Evolutionary conservation across 768 basidiomycete genomes (phyloP), one percentile per base, ranked within the genome.

Genomic region (Tulasnella sp.): DNA sequence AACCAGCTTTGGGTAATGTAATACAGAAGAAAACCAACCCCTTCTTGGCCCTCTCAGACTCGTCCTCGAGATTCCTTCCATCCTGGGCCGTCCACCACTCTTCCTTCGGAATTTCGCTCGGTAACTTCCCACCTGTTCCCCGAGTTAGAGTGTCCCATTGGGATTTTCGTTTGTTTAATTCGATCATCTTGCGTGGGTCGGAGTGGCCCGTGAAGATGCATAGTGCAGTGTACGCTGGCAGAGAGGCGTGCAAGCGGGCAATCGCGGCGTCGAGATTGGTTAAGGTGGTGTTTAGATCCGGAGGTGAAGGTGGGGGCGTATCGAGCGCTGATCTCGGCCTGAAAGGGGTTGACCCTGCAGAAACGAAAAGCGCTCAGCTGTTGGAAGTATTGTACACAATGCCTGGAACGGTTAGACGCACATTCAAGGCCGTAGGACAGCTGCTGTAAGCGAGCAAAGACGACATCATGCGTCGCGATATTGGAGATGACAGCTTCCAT

Each of bases 201-300:
- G 92, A 91, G 83, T 98, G 95, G 0, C 97, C 96, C 0, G 93
- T 94, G 83, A 98, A 91, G 52, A 99, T 87, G 76, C 98, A 85
- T 31, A 98, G 84, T 0, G 95, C 96, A 0, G 96, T 95, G 31
- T 92, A 90, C 2, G 92, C 84, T 0, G 96, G 96, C 0, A 99
- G 89, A 0, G 91, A 84, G 0, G 88, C 86, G 83, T 97, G 91
- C 0, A 98, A 86, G 1, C 85, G 83, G 48, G 85, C 84, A 5
- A 98, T 88, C 9, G 91, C 91, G 0, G 83, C 83, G 85, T 97
- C 89, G 48, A 98, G 88, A 0, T 86, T 82, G 0, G 85, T 79
- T 34, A 93, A 87, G 21, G 85, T 83, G 24, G 82, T 79, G 4
- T 83, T 83, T n/a, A 81, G 74, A 36, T 77, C 81, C 27, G 40